Evolutionary conservation across 257 asterid species (phyloP).

Genomic region (Ehretia macrophylla): DNA sequence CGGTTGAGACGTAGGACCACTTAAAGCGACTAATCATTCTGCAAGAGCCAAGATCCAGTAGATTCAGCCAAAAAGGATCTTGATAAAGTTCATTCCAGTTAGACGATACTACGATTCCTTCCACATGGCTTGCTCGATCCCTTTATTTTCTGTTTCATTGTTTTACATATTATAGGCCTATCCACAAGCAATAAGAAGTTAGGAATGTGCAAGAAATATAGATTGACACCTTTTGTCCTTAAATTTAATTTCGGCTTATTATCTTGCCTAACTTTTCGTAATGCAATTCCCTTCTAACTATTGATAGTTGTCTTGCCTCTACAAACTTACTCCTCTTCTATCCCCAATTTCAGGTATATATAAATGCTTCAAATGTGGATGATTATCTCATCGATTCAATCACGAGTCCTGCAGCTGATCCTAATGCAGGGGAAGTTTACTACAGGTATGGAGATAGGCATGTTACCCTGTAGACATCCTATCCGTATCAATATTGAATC

Average conservation of each 20-base stretch:
- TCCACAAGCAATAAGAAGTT: neutral
- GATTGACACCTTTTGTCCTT: neutral
- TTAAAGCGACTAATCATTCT: too few relatives aligned
- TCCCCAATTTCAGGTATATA: constrained; percentile 54
- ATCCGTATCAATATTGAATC: too few relatives aligned
- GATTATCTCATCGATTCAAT: constrained; percentile 79
- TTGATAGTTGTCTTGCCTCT: too few relatives aligned
- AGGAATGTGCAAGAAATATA: too few relatives aligned
- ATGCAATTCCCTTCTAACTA: neutral
- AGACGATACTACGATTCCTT: too few relatives aligned
- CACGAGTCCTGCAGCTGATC: constrained; percentile 76
- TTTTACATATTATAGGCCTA: neutral
- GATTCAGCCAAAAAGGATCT: neutral
- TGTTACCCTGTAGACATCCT: too few relatives aligned
- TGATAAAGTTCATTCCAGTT: too few relatives aligned
- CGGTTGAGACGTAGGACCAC: too few relatives aligned
- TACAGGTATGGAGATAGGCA: constrained; percentile 46
- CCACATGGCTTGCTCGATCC: too few relatives aligned
- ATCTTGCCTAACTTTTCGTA: neutral
- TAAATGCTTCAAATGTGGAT: constrained; percentile 76
- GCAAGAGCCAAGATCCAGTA: neutral
- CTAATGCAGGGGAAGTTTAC: constrained; percentile 91
- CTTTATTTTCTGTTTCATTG: neutral
- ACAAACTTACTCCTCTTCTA: neutral
- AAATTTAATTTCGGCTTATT: neutral